Evolutionary conservation across 225 moss, liverwort and hornwort species (phyloP), one percentile per base, ranked within the genome.

Genomic region (Sphagnum tenellum): DNA sequence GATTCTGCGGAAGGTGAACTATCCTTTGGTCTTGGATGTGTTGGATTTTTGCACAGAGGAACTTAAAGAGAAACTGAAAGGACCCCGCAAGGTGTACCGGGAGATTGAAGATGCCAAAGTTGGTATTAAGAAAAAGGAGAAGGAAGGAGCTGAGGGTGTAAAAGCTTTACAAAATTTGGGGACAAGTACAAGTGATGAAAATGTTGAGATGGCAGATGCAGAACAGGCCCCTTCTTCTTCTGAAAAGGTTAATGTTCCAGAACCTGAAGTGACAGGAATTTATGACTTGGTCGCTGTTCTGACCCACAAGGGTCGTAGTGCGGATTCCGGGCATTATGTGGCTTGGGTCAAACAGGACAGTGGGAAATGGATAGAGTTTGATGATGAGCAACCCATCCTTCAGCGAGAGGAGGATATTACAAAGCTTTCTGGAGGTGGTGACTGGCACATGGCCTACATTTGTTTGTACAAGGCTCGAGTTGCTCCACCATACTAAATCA

Each of bases 391-490:
- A 70, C 90, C 98, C 47, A 90, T 83, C 55, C 77, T 90, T 52
- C 98, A 86, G 82, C 77, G 77, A 69, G 98, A 90, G 76, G 98
- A 98, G 70, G 87, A 73, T 65, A 98, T 98, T 44, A 93, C 90
- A 45, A 90, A 89, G 67, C 84, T 98, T 56, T 93, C 98, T 54
- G 93, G 98, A 14, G 98, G 98, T 64, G 98, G 98, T 51, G 92
- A 92, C 74, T 92, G 90, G 96, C 96, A 98, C 66, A 98, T 98
- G 96, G 96, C 96, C 58, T 98, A 98, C 75, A 98, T 98, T 60
- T 92, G 89, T 75, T 79, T 98, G 75, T 98, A 98, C 76, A 98
- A 90, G 86, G 86, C 87, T 78, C 86, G 92, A 64, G 67, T 73
- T 75, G 82, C 74, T 44, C 67, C 81, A 56, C 54, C 71, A 29